Evolutionary conservation across 2,329 filamentous ascomycete species (phyloP), one percentile per base, ranked within the genome.

Genomic region (Hortaea sp.): DNA sequence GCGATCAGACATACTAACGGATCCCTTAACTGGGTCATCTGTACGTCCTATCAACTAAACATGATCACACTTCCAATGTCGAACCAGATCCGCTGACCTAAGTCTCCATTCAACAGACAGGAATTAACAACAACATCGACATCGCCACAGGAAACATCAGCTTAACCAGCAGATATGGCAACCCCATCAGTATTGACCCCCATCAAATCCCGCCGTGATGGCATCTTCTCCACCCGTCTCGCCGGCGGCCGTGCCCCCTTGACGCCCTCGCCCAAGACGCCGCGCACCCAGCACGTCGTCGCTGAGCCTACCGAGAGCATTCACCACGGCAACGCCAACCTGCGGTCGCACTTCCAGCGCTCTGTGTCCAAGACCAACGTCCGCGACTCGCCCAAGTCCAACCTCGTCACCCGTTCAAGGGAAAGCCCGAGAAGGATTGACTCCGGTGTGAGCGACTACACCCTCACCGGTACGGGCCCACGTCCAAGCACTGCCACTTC

Each of bases 211-310:
- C 50, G 86, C 77, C 90, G 95, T 69, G 82, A 85, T 70, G 88
- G 88, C 49, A 78, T 95, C 61, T 95, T 97, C 74, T 88, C 84
- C 57, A 81, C 86, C 57, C 88, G 88, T 66, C 92, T 89, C 65
- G 92, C 89, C 68, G 89, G 90, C 71, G 88, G 89, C 66, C 87
- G 92, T 52, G 89, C 94, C 76, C 89, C 92, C 58, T 73, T 98
- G 64, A 95, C 90, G 4, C 90, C 92, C 30, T 97, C 90, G 48
- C 92, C 92, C 48, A 80, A 82, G 56, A 87, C 88, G 37, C 72
- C 74, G 48, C 69, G 84, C 77, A 69, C 78, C 65, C 64, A 76
- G 69, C 9, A 9, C 9, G 62, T 70, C 75, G 66, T 68, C 69
- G 63, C 68, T 69, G 64, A 57, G 66, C 62, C 68, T 39, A 68